Evolutionary conservation across 2,329 filamentous ascomycete genomes (phyloP).

Genomic region (Graphilbum sp.): DNA sequence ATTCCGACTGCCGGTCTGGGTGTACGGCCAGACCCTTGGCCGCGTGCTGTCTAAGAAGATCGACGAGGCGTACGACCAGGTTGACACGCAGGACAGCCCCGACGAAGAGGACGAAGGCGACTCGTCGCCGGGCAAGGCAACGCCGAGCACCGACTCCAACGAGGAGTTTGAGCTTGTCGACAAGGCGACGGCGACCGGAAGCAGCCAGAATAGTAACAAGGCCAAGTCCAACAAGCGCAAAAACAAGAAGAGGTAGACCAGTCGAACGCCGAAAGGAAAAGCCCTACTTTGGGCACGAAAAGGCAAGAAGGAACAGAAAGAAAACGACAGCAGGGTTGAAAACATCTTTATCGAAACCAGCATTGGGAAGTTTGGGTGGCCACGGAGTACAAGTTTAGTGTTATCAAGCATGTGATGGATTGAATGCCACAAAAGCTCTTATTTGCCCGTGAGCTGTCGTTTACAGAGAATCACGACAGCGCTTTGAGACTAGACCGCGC

Average conservation of each 20-base stretch:
- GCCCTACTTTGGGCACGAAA: too few species aligned
- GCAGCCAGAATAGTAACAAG: conserved; percentile 15
- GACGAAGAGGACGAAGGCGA: conserved; percentile 25
- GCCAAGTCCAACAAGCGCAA: conserved; percentile 36
- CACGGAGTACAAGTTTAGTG: too few species aligned
- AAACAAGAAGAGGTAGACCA: conserved; percentile 32
- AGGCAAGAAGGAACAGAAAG: too few species aligned
- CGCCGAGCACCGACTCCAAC: conserved; percentile 39
- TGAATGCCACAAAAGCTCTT: too few species aligned
- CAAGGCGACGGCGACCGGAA: conserved; percentile 24
- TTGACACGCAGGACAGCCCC: conserved; percentile 19
- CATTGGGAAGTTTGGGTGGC: too few species aligned
- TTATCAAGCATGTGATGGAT: too few species aligned
- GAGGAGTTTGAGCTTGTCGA: conserved; percentile 47
- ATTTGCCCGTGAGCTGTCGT: too few species aligned
- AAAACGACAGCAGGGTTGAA: too few species aligned
- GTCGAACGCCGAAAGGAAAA: too few species aligned
- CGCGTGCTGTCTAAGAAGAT: conserved; percentile 27
- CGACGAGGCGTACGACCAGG: conserved; percentile 19
- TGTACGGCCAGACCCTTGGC: conserved; percentile 41
- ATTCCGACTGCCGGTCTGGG: conserved; percentile 59
- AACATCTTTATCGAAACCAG: too few species aligned
- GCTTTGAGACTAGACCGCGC: too few species aligned
- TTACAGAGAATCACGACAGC: too few species aligned
- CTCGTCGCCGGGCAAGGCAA: conserved; percentile 32